Evolutionary conservation across 2,329 filamentous ascomycete genomes (phyloP).

Genomic region (Fusarium dimerum): DNA sequence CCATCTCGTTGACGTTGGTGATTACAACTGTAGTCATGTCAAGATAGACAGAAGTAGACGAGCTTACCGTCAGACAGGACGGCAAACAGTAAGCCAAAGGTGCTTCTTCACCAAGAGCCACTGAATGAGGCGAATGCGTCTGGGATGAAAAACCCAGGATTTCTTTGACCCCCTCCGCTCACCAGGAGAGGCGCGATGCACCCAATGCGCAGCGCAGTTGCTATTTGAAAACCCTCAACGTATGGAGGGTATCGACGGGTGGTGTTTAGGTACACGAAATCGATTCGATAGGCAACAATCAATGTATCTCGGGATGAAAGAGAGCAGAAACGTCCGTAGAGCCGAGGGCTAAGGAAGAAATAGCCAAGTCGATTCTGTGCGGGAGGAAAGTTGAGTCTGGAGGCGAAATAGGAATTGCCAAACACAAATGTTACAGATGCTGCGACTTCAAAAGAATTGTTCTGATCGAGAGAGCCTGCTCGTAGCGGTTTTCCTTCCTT

Average conservation of each 20-base stretch:
- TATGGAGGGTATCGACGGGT: constrained; percentile 21
- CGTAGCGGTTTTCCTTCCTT: no score
- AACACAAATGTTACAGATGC: constrained; percentile 9
- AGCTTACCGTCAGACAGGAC: constrained; percentile 19
- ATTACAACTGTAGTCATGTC: constrained; percentile 32
- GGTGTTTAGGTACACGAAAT: constrained; percentile 11
- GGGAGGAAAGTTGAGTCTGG: constrained; percentile 2
- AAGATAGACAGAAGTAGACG: constrained; percentile 21
- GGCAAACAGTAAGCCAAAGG: constrained; percentile 17
- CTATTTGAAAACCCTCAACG: constrained; percentile 21
- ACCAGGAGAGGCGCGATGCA: constrained; percentile 26
- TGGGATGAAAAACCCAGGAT: constrained; percentile 20
- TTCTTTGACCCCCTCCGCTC: constrained; percentile 28
- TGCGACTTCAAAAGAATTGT: constrained; percentile 7
- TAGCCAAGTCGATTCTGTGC: constrained; percentile 8
- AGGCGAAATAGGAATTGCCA: constrained; percentile 4
- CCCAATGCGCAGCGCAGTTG: constrained; percentile 23
- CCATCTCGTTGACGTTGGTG: constrained; percentile 46
- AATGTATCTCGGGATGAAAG: constrained; percentile 9
- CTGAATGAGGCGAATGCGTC: constrained; percentile 17
- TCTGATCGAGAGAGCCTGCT: background rate
- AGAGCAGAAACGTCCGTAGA: constrained; percentile 13
- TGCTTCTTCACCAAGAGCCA: constrained; percentile 21
- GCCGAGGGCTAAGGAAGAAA: constrained; percentile 13
- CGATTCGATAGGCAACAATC: constrained; percentile 10